Evolutionary conservation across 2,329 filamentous ascomycete species (phyloP).

Genomic region (Diplocarpon mali): DNA sequence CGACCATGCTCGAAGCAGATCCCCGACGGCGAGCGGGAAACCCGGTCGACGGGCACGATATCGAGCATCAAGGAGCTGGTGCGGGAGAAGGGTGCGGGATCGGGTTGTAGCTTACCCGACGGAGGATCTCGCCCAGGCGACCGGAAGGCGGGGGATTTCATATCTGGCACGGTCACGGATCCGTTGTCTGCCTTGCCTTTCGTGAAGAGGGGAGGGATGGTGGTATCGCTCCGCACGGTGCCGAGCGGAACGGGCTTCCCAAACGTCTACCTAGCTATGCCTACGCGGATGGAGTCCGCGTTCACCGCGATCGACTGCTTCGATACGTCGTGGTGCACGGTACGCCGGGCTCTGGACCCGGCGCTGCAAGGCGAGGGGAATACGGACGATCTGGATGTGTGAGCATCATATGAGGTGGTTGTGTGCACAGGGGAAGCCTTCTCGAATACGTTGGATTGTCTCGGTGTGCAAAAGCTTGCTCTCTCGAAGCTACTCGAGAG

Average conservation of each 20-base stretch:
- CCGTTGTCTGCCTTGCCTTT: slow-evolving; percentile 29
- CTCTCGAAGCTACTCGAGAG: no score
- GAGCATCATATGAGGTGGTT: no score
- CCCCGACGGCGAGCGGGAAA: no score
- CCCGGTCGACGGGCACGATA: slow-evolving; percentile 31
- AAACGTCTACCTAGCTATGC: slow-evolving; percentile 21
- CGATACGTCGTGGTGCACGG: slow-evolving; percentile 25
- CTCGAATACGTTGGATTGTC: no score
- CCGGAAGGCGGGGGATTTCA: slow-evolving; percentile 32
- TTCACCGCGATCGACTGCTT: slow-evolving; percentile 28
- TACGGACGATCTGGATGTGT: slow-evolving; percentile 28
- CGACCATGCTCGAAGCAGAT: no score
- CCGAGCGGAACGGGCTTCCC: slow-evolving; percentile 31
- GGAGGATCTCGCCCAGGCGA: slow-evolving; percentile 22
- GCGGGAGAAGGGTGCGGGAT: slow-evolving; percentile 31
- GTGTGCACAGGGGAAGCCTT: no score
- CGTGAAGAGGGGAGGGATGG: slow-evolving; percentile 28
- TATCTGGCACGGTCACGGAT: slow-evolving; percentile 32
- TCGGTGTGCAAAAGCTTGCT: no score
- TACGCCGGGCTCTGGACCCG: slow-evolving; percentile 30
- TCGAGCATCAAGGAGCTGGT: slow-evolving; percentile 29
- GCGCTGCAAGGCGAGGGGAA: slow-evolving; percentile 29
- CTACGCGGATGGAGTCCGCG: slow-evolving; percentile 15
- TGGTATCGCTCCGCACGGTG: slow-evolving; percentile 22
- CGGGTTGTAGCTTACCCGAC: slow-evolving; percentile 32